A percentile compares a stretch with the other conserved stretches of the same genome.
Conservation (phyloP, 2,329 filamentous ascomycete genomes). For the Fusarium coicis region DNA sequence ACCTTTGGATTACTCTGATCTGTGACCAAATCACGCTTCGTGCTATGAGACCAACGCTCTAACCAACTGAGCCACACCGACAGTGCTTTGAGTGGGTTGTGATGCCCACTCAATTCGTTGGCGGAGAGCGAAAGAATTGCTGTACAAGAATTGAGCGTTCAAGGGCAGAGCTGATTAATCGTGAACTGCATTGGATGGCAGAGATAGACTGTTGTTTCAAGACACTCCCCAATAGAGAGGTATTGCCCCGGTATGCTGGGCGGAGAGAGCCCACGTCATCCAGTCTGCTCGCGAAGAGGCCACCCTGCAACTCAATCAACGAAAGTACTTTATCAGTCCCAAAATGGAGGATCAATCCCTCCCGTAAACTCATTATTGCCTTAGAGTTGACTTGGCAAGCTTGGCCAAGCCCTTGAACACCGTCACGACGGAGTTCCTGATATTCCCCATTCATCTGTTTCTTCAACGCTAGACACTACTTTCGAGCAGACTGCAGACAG, state of each 20-base stretch:
- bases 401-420: not conserved
- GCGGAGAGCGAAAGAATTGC: not conserved
- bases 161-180: not conserved
- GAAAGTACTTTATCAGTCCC: fast-evolving
- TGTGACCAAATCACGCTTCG: not conserved
- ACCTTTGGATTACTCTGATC: conserved; percentile 6
- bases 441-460: not conserved
- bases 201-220: not conserved
- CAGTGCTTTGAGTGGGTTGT: not conserved
- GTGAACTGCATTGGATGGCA: not conserved
- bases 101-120: not conserved
- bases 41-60: conserved; percentile 10
- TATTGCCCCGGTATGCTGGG: not conserved
- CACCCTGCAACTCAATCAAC: not conserved
- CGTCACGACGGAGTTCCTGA: no score
- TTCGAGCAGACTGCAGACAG: not conserved
- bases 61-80: conserved; percentile 10
- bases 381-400: no score
- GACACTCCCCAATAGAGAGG: no score
- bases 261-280: not conserved
- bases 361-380: not conserved
- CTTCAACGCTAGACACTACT: not conserved
- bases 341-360: no score
- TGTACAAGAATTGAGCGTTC: not conserved
- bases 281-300: not conserved